Conservation (phyloP, 768 basidiomycete genomes). For the Auricularia sp. region DNA sequence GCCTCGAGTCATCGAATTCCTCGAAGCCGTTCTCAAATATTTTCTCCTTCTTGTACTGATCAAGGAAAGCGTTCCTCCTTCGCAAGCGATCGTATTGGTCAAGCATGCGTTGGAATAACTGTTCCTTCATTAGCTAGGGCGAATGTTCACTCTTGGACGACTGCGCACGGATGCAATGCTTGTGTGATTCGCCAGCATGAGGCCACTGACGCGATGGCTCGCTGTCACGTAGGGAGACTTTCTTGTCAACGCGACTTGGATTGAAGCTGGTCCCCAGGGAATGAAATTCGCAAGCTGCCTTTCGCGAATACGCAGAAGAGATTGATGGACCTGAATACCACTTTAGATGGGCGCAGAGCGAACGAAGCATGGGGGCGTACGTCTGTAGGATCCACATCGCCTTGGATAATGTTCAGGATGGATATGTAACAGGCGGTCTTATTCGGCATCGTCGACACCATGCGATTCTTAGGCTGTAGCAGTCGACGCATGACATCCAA, state of each 20-base stretch:
- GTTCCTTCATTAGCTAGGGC: background rate
- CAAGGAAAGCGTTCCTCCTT: conserved; percentile 87
- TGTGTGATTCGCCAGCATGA: conserved; percentile 99
- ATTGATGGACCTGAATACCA: conserved; percentile 78
- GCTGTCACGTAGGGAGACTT: conserved; percentile 80
- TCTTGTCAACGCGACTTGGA: conserved; percentile 91
- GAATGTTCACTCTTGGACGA: background rate
- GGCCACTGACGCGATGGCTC: conserved; percentile 89
- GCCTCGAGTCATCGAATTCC: conserved; percentile 98
- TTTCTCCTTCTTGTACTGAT: conserved; percentile 95
- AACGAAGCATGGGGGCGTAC: conserved; percentile 32
- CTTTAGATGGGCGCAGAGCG: conserved; percentile 2
- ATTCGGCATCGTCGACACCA: conserved; percentile 90
- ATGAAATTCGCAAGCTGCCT: conserved; percentile 95
- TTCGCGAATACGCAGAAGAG: conserved; percentile 90
- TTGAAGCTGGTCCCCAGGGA: conserved; percentile 97
- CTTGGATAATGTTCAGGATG: conserved; percentile 96
- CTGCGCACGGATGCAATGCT: conserved; percentile 81
- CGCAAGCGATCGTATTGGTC: conserved; percentile 86
- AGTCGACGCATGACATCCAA: conserved; percentile 97
- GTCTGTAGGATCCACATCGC: conserved; percentile 96
- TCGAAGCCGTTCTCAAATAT: conserved; percentile 89
- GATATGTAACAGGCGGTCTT: conserved; percentile 95
- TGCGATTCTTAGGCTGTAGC: conserved; percentile 94
- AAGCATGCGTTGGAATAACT: conserved; percentile 94